Conservation (phyloP, 192 early-diverging fungal species). For the Linnemannia zychae region DNA sequence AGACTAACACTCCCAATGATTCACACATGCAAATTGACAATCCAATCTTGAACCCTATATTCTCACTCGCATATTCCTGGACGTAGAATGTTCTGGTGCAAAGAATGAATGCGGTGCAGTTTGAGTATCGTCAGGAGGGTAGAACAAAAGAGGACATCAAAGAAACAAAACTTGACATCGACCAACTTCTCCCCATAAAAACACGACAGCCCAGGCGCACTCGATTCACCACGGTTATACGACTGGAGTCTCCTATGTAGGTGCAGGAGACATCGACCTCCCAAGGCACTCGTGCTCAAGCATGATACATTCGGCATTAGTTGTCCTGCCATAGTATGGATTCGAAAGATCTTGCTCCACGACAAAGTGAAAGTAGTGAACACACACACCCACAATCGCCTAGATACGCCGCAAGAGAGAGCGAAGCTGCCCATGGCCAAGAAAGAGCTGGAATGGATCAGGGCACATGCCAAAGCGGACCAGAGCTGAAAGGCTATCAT, state of each 20-base stretch:
- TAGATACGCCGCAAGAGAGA: not conserved
- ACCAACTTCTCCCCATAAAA: not conserved
- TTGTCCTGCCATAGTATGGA: not conserved
- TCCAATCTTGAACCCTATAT: no score
- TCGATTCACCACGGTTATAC: no score
- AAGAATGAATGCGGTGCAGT: not conserved
- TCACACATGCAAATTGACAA: no score
- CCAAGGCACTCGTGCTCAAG: not conserved
- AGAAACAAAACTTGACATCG: not conserved
- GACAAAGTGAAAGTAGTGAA: not conserved
- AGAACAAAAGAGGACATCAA: not conserved
- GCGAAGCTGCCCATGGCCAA: not conserved
- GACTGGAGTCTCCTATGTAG: no score
- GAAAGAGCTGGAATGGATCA: not conserved
- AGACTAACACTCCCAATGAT: no score
- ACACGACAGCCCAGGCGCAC: not conserved
- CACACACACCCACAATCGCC: not conserved
- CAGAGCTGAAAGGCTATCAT: not conserved
- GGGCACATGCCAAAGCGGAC: no score
- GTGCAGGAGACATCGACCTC: not conserved
- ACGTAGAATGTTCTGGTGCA: not conserved
- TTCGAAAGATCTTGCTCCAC: not conserved
- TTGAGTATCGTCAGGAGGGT: slow-evolving; percentile 6
- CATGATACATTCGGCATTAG: not conserved
- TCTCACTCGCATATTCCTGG: not conserved